Conservation (phyloP, 108 stramenopile genomes). For the Cyclotella distinguenda region DNA sequence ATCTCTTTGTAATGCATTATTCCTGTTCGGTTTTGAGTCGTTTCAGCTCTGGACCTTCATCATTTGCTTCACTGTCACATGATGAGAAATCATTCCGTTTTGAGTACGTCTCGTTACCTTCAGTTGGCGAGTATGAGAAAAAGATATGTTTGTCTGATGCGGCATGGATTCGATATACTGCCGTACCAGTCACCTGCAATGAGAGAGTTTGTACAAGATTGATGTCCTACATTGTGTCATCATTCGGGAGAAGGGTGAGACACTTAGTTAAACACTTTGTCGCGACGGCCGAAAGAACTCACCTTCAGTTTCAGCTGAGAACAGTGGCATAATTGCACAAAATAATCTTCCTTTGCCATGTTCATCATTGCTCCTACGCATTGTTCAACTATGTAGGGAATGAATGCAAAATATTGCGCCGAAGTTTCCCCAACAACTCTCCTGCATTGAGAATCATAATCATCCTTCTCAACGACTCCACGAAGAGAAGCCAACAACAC, state of each 20-base stretch:
- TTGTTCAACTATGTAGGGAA: conserved; percentile 68
- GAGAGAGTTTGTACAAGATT: conserved; percentile 54
- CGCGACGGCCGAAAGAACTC: neutral
- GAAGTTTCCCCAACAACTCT: conserved; percentile 35
- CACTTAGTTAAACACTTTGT: neutral
- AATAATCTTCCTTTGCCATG: conserved; percentile 57
- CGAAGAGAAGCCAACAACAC: conserved; percentile 47
- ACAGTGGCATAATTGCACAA: conserved; percentile 56
- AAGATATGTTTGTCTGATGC: conserved; percentile 57
- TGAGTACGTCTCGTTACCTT: conserved; percentile 48
- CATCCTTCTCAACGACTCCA: conserved; percentile 43
- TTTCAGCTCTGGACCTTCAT: too few species aligned
- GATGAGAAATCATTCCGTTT: too few species aligned
- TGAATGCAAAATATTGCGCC: conserved; percentile 54
- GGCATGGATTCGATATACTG: conserved; percentile 72
- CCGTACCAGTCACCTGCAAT: conserved; percentile 56
- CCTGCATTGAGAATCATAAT: conserved; percentile 62
- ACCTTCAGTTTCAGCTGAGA: conserved; percentile 57
- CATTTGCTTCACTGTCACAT: too few species aligned
- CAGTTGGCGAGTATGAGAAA: conserved; percentile 69
- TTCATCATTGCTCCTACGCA: conserved; percentile 58
- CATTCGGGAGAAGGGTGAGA: neutral
- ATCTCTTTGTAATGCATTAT: too few species aligned
- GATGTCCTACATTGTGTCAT: conserved; percentile 46
- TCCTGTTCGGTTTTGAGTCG: too few species aligned